Evolutionary conservation across 371 early-diverging fungal genomes (phyloP).

Genomic region (Actinomortierella wolfii): DNA sequence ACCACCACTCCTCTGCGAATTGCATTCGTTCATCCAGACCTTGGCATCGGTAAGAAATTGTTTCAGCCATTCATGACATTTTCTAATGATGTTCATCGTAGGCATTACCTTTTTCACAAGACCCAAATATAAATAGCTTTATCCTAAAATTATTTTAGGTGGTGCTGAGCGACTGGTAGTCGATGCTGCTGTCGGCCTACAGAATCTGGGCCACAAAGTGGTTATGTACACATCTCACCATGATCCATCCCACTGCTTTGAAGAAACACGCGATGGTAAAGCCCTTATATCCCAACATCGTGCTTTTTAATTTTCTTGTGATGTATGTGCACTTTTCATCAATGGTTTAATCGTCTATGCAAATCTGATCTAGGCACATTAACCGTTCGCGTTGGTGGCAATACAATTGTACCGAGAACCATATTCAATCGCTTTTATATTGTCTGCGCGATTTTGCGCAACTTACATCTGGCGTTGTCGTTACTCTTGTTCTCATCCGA

Average conservation of each 20-base stretch:
- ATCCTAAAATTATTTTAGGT: constrained; percentile 51
- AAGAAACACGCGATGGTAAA: constrained; percentile 87
- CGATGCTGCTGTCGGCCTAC: constrained; percentile 88
- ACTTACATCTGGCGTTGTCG: constrained; percentile 66
- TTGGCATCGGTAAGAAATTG: constrained; percentile 75
- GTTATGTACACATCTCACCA: constrained; percentile 90
- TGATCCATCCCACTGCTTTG: constrained; percentile 87
- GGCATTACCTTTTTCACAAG: neutral
- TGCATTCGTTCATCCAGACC: constrained; percentile 90
- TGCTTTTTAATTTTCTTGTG: too few species aligned
- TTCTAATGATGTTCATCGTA: neutral
- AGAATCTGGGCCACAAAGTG: constrained; percentile 80
- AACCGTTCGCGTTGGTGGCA: constrained; percentile 72
- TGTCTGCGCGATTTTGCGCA: constrained; percentile 83
- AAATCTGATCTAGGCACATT: constrained; percentile 64
- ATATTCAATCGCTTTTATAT: constrained; percentile 76
- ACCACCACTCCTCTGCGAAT: constrained; percentile 42
- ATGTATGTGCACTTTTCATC: neutral
- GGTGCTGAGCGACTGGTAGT: constrained; percentile 97
- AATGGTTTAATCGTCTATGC: neutral
- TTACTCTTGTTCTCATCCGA: constrained; percentile 50
- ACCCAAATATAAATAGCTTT: neutral
- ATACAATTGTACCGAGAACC: constrained; percentile 71
- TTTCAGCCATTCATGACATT: neutral
- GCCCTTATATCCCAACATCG: too few species aligned